Conservation (phyloP, 257 asterid genomes). For the Solanum virginianum region DNA sequence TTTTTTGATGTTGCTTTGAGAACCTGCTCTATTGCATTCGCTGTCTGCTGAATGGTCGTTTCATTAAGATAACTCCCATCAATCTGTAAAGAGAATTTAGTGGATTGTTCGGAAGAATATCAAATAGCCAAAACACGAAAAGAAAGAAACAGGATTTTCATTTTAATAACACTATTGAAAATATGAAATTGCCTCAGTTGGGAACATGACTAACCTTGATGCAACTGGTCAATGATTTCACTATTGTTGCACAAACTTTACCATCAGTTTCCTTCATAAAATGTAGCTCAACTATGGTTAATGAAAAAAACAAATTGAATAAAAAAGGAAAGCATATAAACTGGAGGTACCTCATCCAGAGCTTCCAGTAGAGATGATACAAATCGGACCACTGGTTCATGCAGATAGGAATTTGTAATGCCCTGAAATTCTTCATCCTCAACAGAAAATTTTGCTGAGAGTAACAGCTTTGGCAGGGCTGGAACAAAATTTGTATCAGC, state of each 20-base stretch:
- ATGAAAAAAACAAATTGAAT: not conserved
- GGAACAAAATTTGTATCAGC: too few species aligned
- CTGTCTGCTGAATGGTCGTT: too few species aligned
- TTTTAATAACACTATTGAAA: too few species aligned
- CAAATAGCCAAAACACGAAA: not conserved
- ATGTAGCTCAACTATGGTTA: not conserved
- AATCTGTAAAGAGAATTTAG: too few species aligned
- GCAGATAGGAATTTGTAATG: not conserved
- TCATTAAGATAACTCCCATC: too few species aligned
- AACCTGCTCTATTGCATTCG: too few species aligned
- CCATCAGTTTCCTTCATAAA: not conserved
- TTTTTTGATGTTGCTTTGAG: too few species aligned
- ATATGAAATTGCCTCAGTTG: too few species aligned
- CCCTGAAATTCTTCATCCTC: not conserved
- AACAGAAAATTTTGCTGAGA: not conserved
- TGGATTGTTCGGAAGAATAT: too few species aligned
- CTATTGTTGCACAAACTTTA: not conserved
- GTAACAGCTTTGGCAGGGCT: too few species aligned
- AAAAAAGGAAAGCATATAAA: not conserved
- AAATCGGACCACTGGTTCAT: not conserved
- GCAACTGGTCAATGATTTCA: not conserved
- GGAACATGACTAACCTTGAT: not conserved
- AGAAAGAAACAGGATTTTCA: too few species aligned
- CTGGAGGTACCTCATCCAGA: not conserved
- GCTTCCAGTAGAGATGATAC: not conserved